A percentile compares a stretch with the other conserved stretches of the same genome.
These are phyloP conservation scores for Cryptococcus sp. DNA, from an alignment of 1,284 basidiomycete genomes.

Conservation along the genomic window DNA sequence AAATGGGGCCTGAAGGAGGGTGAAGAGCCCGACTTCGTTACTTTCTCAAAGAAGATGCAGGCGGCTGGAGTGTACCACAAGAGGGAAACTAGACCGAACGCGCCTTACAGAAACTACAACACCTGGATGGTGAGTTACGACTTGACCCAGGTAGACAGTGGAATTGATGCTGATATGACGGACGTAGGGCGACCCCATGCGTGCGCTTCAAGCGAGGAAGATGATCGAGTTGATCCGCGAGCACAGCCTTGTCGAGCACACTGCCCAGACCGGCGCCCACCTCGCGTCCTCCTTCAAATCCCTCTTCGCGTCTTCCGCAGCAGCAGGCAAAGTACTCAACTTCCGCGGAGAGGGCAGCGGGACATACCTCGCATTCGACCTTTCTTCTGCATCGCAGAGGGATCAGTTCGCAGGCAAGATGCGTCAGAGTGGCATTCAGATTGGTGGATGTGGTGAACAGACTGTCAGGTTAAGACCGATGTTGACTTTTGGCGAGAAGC, in stretches of 20 bases:
- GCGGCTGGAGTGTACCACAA: slow-evolving; percentile 59
- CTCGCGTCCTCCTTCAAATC: slow-evolving; percentile 25
- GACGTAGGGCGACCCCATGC: slow-evolving; percentile 54
- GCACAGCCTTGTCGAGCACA: slow-evolving; percentile 31
- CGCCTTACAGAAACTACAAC: slow-evolving; percentile 56
- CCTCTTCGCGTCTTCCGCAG: slow-evolving; percentile 17
- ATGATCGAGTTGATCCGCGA: slow-evolving; percentile 56
- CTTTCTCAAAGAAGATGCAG: slow-evolving; percentile 60
- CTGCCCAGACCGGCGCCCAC: slow-evolving; percentile 20
- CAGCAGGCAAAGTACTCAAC: slow-evolving; percentile 41
- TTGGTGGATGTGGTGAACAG: slow-evolving; percentile 53
- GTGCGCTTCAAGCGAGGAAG: slow-evolving; percentile 58
- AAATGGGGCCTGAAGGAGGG: slow-evolving; percentile 56
- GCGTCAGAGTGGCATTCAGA: slow-evolving; percentile 39
- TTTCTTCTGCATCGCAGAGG: slow-evolving; percentile 45
- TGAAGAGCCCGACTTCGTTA: slow-evolving; percentile 59
- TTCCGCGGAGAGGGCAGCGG: slow-evolving; percentile 57
- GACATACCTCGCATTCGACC: slow-evolving; percentile 60
- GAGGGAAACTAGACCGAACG: slow-evolving; percentile 55
- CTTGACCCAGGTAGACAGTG: neutral
- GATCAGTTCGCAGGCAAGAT: slow-evolving; percentile 56
- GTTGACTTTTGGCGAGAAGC: slow-evolving; percentile 57
- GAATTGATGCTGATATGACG: neutral
- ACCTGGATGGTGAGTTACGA: slow-evolving; percentile 46
- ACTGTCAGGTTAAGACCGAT: slow-evolving; percentile 58